These are phyloP conservation scores for Logfia minima DNA, from an alignment of 129 eudicot genomes.

Conservation along the genomic window DNA sequence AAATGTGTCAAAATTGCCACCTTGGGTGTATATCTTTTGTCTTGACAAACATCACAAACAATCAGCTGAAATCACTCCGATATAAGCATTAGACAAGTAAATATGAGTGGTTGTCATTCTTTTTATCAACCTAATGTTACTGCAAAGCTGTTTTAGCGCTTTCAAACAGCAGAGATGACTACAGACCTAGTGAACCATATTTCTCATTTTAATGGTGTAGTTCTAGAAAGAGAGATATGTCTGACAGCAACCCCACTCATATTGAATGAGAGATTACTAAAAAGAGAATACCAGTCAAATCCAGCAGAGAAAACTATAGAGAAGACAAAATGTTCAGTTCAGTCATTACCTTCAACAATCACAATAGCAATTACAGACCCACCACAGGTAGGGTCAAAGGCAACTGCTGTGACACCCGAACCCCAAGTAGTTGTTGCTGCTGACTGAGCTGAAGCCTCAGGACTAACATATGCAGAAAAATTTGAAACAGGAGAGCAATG, in stretches of 20 bases:
- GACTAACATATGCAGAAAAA: slow-evolving; percentile 96
- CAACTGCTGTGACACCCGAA: slow-evolving; percentile 96
- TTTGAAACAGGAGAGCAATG: slow-evolving; percentile 97
- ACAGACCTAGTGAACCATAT: no score
- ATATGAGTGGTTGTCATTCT: background rate
- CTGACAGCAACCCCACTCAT: slow-evolving; percentile 2
- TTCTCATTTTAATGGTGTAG: background rate
- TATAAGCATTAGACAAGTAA: background rate
- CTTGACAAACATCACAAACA: slow-evolving; percentile 5
- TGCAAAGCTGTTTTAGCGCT: no score
- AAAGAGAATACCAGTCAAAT: background rate
- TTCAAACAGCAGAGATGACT: no score
- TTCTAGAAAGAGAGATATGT: background rate
- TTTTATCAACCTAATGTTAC: background rate
- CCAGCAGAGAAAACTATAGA: background rate
- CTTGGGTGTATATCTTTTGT: background rate
- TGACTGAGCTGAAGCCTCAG: slow-evolving; percentile 93
- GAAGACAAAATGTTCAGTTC: background rate
- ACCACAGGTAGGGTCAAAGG: slow-evolving; percentile 98
- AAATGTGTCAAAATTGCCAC: background rate
- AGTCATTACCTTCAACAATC: slow-evolving; percentile 79
- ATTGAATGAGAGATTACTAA: background rate
- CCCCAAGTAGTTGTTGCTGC: slow-evolving; percentile 99
- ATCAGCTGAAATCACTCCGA: background rate
- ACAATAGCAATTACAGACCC: slow-evolving; percentile 95